These are phyloP conservation scores for Colletotrichum siamense DNA, from an alignment of 2,329 filamentous ascomycete genomes.

Conservation along the genomic window DNA sequence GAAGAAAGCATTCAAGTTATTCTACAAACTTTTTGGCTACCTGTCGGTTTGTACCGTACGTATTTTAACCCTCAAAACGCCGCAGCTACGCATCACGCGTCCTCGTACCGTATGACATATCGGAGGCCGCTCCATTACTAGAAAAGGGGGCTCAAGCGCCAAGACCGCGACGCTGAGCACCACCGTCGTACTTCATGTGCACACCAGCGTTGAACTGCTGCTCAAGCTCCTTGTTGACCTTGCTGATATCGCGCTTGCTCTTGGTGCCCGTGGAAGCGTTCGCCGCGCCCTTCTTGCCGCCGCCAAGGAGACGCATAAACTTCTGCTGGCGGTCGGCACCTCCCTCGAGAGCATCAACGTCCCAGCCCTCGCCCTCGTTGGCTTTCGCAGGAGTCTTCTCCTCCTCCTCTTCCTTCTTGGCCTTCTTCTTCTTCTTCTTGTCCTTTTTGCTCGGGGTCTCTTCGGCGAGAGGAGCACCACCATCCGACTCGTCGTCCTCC, in stretches of 20 bases:
- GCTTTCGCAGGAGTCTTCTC: constrained; percentile 18
- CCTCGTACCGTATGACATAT: constrained; percentile 2
- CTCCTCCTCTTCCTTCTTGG: constrained; percentile 27
- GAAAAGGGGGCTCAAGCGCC: constrained; percentile 43
- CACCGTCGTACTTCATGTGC: constrained; percentile 58
- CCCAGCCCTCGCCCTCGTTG: constrained; percentile 51
- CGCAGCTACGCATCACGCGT: not conserved
- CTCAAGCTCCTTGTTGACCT: constrained; percentile 59
- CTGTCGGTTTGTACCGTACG: not conserved
- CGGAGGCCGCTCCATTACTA: not conserved
- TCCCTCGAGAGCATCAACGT: constrained; percentile 57
- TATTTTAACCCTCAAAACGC: constrained; percentile 4
- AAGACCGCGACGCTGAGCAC: constrained; percentile 55
- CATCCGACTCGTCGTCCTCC: constrained; percentile 21
- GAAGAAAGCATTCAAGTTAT: constrained; percentile 4
- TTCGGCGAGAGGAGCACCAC: constrained; percentile 15
- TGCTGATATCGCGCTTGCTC: constrained; percentile 33
- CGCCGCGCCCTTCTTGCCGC: constrained; percentile 46
- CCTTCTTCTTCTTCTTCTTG: constrained; percentile 29
- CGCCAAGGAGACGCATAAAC: constrained; percentile 62
- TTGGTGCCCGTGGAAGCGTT: constrained; percentile 22
- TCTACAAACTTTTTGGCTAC: not conserved
- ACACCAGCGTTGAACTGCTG: constrained; percentile 63
- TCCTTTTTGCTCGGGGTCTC: constrained; percentile 32
- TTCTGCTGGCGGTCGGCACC: constrained; percentile 57